A percentile compares a stretch with the other conserved stretches of the same genome.
Evolutionary conservation across 331 rosid genomes (phyloP).

Genomic region (Pyracantha coccinea): DNA sequence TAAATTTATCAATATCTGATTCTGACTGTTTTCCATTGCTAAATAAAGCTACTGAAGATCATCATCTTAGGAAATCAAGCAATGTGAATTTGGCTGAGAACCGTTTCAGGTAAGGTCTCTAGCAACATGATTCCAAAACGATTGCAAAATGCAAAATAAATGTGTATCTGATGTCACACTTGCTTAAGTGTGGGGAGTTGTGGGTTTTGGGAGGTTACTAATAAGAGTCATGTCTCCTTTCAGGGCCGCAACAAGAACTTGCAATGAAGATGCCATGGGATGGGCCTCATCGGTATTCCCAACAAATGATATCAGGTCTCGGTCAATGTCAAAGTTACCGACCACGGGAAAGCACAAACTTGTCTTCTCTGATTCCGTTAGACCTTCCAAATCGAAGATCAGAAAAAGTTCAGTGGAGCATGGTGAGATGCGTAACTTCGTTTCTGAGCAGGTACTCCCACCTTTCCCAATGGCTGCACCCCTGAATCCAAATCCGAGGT

Average conservation of each 20-base stretch:
- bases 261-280: conserved; percentile 53
- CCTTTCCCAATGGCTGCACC: conserved; percentile 24
- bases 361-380: conserved; percentile 36
- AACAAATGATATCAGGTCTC: conserved; percentile 46
- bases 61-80: conserved; percentile 25
- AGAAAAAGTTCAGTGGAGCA: conserved; percentile 42
- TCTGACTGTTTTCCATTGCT: conserved; percentile 26
- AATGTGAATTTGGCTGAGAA: conserved; percentile 44
- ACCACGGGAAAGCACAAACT: conserved; percentile 74
- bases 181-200: background rate
- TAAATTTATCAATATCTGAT: conserved; percentile 52
- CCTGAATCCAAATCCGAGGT: conserved; percentile 26
- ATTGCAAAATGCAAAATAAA: background rate
- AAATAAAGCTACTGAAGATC: conserved; percentile 28
- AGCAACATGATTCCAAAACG: background rate
- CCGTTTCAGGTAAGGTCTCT: conserved; percentile 68
- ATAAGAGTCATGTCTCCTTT: conserved; percentile 7
- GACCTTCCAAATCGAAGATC: conserved; percentile 53
- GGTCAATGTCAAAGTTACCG: conserved; percentile 51
- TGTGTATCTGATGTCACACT: background rate
- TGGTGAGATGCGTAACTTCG: conserved; percentile 37
- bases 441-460: conserved; percentile 27
- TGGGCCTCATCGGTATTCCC: conserved; percentile 89
- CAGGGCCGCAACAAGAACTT: conserved; percentile 74
- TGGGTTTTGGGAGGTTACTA: conserved; percentile 8